phyloP scores from a whole-genome alignment of 2,329 filamentous ascomycete genomes.

The Zalaria obscura region DNA sequence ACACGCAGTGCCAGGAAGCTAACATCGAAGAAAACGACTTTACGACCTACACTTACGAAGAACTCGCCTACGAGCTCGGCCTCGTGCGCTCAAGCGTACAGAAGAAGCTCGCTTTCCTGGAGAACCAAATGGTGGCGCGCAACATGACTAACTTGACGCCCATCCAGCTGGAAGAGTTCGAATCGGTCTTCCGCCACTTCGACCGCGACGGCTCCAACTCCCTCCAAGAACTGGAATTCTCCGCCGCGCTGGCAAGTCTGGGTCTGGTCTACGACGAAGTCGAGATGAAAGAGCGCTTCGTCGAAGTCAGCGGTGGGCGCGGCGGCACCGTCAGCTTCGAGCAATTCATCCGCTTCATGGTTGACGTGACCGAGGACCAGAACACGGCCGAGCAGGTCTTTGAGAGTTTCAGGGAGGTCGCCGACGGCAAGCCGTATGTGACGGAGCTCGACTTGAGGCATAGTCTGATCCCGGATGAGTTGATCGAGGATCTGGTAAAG shows the following conservation, averaged over 20 bases:
- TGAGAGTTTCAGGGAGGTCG: constrained; percentile 93
- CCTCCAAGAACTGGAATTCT: constrained; percentile 87
- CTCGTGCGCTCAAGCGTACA: constrained; percentile 84
- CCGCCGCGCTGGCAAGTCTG: constrained; percentile 83
- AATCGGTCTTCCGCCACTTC: constrained; percentile 96
- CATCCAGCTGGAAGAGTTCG: constrained; percentile 96
- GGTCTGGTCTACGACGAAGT: constrained; percentile 93
- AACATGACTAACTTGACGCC: constrained; percentile 98
- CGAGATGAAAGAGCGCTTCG: constrained; percentile 94
- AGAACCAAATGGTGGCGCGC: constrained; percentile 95
- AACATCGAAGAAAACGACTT: constrained; percentile 99
- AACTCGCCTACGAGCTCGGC: constrained; percentile 83
- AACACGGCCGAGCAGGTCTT: constrained; percentile 98
- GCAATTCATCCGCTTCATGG: constrained; percentile 99
- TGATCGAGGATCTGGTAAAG: constrained; percentile 81
- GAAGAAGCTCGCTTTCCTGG: constrained; percentile 91
- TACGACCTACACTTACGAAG: constrained; percentile 97
- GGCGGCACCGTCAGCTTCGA: constrained; percentile 78
- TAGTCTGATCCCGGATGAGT: constrained; percentile 87
- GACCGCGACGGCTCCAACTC: constrained; percentile 86
- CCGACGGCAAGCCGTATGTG: constrained; percentile 96
- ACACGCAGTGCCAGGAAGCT: constrained; percentile 82
- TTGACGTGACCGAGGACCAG: constrained; percentile 95
- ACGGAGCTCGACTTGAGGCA: constrained; percentile 95
- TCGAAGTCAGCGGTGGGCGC: constrained; percentile 75